Percentiles rank a stretch among this genome's conserved stretches.
Conservation (phyloP, 1,139 yeast species). For the Hyphopichia burtonii region DNA sequence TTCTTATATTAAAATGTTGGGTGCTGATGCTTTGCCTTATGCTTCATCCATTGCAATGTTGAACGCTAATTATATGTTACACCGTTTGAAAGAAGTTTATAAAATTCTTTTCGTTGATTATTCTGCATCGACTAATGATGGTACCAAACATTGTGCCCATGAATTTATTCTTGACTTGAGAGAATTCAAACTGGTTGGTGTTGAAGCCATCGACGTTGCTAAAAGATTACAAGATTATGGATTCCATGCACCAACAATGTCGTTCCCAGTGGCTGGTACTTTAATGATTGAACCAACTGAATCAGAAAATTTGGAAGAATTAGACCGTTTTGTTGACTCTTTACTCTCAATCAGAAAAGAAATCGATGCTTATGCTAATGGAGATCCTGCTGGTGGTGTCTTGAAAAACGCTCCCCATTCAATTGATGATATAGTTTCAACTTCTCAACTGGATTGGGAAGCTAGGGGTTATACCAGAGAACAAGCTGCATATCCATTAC, state of each 20-base stretch:
- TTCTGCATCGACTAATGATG: constrained; percentile 40
- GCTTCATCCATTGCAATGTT: constrained; percentile 87
- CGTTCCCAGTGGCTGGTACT: constrained; percentile 97
- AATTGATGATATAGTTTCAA: constrained; percentile 66
- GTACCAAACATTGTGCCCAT: constrained; percentile 85
- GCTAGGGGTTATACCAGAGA: constrained; percentile 88
- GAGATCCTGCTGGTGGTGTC: constrained; percentile 65
- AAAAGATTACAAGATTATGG: constrained; percentile 97
- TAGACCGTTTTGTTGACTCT: constrained; percentile 87
- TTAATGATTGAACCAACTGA: constrained; percentile 98
- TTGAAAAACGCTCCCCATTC: constrained; percentile 94
- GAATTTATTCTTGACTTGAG: constrained; percentile 92
- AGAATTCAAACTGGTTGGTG: constrained; percentile 74
- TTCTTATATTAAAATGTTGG: constrained; percentile 92
- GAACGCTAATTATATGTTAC: constrained; percentile 95
- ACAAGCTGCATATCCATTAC: constrained; percentile 89
- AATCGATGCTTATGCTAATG: constrained; percentile 71
- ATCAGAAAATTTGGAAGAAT: constrained; percentile 82
- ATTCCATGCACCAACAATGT: constrained; percentile 98
- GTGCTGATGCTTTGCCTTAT: constrained; percentile 78
- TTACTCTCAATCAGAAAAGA: constrained; percentile 81
- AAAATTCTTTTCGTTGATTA: constrained; percentile 72
- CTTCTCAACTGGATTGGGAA: constrained; percentile 63
- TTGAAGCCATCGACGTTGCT: constrained; percentile 95
- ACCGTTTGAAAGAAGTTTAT: constrained; percentile 66